Evolutionary conservation across 192 early-diverging fungal species (phyloP).

Genomic region (Neocallimastix lanati): DNA sequence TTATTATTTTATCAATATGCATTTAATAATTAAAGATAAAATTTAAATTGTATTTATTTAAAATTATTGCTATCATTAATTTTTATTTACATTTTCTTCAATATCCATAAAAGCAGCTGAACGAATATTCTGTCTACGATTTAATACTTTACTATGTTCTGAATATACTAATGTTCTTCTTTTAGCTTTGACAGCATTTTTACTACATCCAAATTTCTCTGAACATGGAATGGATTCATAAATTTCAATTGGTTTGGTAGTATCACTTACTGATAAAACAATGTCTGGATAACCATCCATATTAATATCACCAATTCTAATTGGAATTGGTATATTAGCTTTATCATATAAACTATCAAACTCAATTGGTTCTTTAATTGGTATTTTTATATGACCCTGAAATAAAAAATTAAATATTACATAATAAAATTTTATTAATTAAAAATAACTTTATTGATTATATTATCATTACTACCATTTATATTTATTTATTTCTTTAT

Average conservation of each 20-base stretch:
- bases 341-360: not conserved
- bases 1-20: too few relatives aligned
- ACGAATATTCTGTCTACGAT: conserved; percentile 21
- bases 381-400: not conserved
- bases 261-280: conserved; percentile 41
- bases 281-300: conserved; percentile 83
- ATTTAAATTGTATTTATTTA: too few relatives aligned
- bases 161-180: conserved; percentile 45
- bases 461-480: not conserved
- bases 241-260: conserved; percentile 15
- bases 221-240: conserved; percentile 50
- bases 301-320: conserved; percentile 58
- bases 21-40: too few relatives aligned
- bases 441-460: not conserved
- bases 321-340: not conserved
- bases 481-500: too few relatives aligned
- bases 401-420: too few relatives aligned
- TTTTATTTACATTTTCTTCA: conserved; percentile 76
- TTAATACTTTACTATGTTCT: conserved; percentile 42
- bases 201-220: conserved; percentile 14
- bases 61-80: too few relatives aligned
- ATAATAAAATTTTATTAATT: too few relatives aligned
- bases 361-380: not conserved
- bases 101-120: conserved; percentile 73
- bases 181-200: conserved; percentile 16